Base-by-base conservation (phyloP, 2,329 filamentous ascomycete species). In the Trichoderma hamatum region DNA sequence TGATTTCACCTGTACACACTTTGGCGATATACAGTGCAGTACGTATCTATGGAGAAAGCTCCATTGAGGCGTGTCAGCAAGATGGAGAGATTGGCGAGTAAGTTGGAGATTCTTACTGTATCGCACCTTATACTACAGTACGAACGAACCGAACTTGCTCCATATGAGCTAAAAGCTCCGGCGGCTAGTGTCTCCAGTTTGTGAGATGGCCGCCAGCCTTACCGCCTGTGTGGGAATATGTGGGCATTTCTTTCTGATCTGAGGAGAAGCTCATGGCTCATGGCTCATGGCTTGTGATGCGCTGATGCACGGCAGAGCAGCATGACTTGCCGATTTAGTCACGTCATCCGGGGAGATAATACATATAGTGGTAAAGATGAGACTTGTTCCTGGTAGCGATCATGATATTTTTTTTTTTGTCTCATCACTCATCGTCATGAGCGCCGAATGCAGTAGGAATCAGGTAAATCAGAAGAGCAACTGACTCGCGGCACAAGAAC, bases 41-140 rank as follows among this genome's bases (percentile, higher is more conserved):
- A 60, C 30, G 30, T 30, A 30, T 30, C 9, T 30, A 30, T 60
- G 56, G 56, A 43, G 34, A 34, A 34, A 60, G 56, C 56, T 60
- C 56, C 56, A 60, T 60, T 39, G 28, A 28, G 55, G 55, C 55
- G 36, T 24, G 32, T 39, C 34, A 26, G 34, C 34, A 16, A 60
- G 56, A 59, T 59, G 56, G 43, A 59, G 32, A 59, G 56, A 60
- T 60, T 60, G 56, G 56, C 56, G 56, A 60, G 36, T 43, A 43
- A 49, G 46, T 9, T 49, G n/a, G n/a, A 19, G n/a, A n/a, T 21
- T 9, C 24, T 24, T 49, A 21, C 43, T 24, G n/a, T n/a, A n/a
- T n/a, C n/a, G n/a, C n/a, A n/a, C 21, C 46, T 21, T 13, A 30
- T 7, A 30, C 9, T 7, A 30, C 9, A 30, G 30, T 3, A 30